phyloP scores from a whole-genome alignment of 2,329 filamentous ascomycete species.

The Colletotrichum sp. region DNA sequence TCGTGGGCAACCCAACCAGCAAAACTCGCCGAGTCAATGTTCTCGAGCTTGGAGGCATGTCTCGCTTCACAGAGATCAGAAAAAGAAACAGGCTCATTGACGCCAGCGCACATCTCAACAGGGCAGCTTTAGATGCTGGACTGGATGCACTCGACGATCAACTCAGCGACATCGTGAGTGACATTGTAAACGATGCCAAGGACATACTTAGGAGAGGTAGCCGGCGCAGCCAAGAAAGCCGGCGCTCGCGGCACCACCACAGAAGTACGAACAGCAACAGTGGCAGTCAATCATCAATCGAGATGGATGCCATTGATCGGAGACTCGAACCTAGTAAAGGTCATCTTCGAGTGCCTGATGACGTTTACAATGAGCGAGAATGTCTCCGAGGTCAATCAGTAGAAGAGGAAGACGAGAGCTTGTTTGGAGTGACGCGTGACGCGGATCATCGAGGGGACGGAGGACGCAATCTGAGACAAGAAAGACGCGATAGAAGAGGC shows the following conservation, averaged over 20 bases:
- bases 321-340: constrained; percentile 23
- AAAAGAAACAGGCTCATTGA: constrained; percentile 64
- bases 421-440: background rate
- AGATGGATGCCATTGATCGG: constrained; percentile 30
- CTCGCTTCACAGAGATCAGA: constrained; percentile 76
- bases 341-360: constrained; percentile 22
- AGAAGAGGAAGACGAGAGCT: constrained; percentile 29
- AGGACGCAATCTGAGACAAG: background rate
- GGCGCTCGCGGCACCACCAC: constrained; percentile 4
- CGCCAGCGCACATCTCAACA: constrained; percentile 40
- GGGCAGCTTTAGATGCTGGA: constrained; percentile 38
- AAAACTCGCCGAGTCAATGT: constrained; percentile 74
- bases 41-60: constrained; percentile 71
- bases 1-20: constrained; percentile 74
- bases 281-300: constrained; percentile 26
- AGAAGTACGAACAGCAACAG: constrained; percentile 11
- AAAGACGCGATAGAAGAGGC: background rate
- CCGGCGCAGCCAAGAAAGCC: background rate
- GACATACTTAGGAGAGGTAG: constrained; percentile 26
- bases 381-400: constrained; percentile 42
- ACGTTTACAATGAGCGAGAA: constrained; percentile 34
- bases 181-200: constrained; percentile 36
- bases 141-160: constrained; percentile 42
- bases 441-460: background rate
- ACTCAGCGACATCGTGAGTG: constrained; percentile 38